Evolutionary conservation across 306 rosid species (phyloP), one percentile per base, ranked within the genome.

Genomic region (Ziziphus jujuba): DNA sequence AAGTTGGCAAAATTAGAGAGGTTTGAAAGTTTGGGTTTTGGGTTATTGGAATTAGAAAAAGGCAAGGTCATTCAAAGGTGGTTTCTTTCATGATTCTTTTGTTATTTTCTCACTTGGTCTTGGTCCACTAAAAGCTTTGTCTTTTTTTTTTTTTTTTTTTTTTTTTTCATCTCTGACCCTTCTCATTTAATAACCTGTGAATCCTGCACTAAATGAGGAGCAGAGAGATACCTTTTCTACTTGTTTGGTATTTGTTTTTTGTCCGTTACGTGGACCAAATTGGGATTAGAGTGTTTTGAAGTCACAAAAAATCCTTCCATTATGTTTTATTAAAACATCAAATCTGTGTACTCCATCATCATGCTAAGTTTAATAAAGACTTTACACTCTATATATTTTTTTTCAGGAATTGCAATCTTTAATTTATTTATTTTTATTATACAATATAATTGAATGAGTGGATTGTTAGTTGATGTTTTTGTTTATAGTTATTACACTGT

Each of bases 41-140:
- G 65, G 77, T 79, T 76, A 63, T 92, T 81, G 95, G 89, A 86
- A 87, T 89, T 84, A 79, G 93, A 74, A 74, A 92, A 91, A 85
- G 84, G 77, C 44, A 40, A 78, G 34, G 56, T 54, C 71, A 73
- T 80, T 87, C 84, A 88, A 84, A 81, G 79, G 80, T 80, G 83
- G 73, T 66, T 68, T 74, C 77, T 61, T 72, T 62, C 54, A 60
- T 49, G 68, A 60, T 57, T 71, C 72, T 51, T 28, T 69, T 59
- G 52, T 14, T 28, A 28, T 28, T 28, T 53, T 8, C 79, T 72
- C 74, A 11, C 59, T 59, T 79, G 65, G 55, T 63, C 66, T 66
- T 74, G 85, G 87, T 79, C 81, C 78, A 76, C 81, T 53, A 19
- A 24, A 5, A 25, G 35, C 73, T 56, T n/a, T n/a, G n/a, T 77